Conservation (phyloP, 106 monocot genomes). For the Amphibolis antarctica region DNA sequence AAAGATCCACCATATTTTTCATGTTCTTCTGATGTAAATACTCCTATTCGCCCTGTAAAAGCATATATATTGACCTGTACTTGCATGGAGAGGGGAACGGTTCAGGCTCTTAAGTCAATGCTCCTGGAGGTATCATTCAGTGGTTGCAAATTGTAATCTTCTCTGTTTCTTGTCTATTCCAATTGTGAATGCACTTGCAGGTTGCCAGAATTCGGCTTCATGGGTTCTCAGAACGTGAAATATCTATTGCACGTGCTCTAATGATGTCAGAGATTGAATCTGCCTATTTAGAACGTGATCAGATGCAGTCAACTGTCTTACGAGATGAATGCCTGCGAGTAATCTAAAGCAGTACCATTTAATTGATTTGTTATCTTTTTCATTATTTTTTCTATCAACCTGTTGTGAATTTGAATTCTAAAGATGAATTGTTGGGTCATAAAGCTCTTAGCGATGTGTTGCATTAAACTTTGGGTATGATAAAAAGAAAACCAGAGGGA, state of each 20-base stretch:
- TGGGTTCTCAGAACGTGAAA: conserved; percentile 95
- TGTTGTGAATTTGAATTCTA: too few relatives aligned
- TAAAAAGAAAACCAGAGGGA: too few relatives aligned
- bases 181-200: conserved; percentile 19
- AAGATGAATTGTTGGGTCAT: not conserved
- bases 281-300: conserved; percentile 90
- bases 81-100: conserved; percentile 76
- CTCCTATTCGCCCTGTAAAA: conserved; percentile 70
- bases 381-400: not conserved
- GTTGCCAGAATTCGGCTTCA: conserved; percentile 86
- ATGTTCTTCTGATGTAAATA: conserved; percentile 78
- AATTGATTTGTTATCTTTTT: not conserved
- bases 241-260: conserved; percentile 77
- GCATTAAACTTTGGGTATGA: too few relatives aligned
- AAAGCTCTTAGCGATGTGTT: too few relatives aligned
- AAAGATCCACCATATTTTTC: conserved; percentile 95
- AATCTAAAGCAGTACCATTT: not conserved
- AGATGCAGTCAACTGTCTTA: conserved; percentile 91
- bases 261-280: conserved; percentile 99
- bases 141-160: not conserved
- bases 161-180: conserved; percentile 8
- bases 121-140: conserved; percentile 57
- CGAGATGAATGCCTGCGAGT: conserved; percentile 95
- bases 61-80: conserved; percentile 96
- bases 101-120: conserved; percentile 90